phyloP scores from a whole-genome alignment of 2,329 filamentous ascomycete species.

The Microdochium trichocladiopsis region DNA sequence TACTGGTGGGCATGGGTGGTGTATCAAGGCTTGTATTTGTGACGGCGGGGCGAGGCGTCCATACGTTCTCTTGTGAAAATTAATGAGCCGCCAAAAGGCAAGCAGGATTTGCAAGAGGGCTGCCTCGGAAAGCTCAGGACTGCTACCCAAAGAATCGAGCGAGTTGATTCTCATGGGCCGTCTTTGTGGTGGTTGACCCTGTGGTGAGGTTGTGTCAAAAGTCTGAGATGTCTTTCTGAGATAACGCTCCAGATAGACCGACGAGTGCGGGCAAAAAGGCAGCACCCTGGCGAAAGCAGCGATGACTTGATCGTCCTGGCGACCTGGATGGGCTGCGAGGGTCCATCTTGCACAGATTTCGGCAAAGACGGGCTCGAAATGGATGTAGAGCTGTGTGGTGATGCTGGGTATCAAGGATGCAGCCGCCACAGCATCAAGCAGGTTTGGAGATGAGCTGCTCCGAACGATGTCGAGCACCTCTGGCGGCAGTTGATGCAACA shows the following conservation, averaged over 20 bases:
- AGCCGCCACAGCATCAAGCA: slow-evolving; percentile 64
- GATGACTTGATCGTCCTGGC: slow-evolving; percentile 40
- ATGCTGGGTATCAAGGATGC: slow-evolving; percentile 62
- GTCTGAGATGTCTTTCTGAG: slow-evolving; percentile 20
- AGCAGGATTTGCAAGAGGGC: slow-evolving; percentile 43
- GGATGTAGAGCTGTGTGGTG: slow-evolving; percentile 66
- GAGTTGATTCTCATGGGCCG: slow-evolving; percentile 17
- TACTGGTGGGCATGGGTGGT: slow-evolving; percentile 50
- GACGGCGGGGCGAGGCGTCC: slow-evolving; percentile 56
- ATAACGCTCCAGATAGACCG: slow-evolving; percentile 56
- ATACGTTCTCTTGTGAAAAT: slow-evolving; percentile 66
- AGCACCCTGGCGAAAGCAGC: slow-evolving; percentile 73
- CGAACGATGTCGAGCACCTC: slow-evolving; percentile 64
- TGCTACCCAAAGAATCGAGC: slow-evolving; percentile 9
- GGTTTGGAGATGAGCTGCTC: slow-evolving; percentile 56
- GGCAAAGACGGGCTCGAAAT: slow-evolving; percentile 69
- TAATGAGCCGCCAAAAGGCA: slow-evolving; percentile 71
- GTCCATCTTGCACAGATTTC: slow-evolving; percentile 82
- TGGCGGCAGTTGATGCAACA: slow-evolving; percentile 55
- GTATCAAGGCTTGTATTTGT: slow-evolving; percentile 63
- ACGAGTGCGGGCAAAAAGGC: slow-evolving; percentile 75
- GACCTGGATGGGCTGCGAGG: slow-evolving; percentile 31
- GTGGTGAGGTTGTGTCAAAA: slow-evolving; percentile 2
- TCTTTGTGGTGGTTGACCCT: slow-evolving; percentile 7
- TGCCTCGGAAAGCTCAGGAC: slow-evolving; percentile 4